phyloP scores from a whole-genome alignment of 1,284 basidiomycete species.

The Irpex rosettiformis region DNA sequence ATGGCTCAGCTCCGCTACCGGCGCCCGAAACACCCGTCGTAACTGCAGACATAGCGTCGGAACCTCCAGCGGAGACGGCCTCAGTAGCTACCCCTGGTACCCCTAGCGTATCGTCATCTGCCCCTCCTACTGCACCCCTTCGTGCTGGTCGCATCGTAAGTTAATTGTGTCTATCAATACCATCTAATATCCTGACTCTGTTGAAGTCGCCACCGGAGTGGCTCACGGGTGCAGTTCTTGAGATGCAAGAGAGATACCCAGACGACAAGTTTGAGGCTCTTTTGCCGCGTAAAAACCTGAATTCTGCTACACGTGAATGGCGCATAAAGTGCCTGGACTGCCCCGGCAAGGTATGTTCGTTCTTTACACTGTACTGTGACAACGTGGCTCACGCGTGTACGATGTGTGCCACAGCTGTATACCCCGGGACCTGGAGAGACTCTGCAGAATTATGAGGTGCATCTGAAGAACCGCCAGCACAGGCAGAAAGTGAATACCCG shows the following conservation, averaged over 20 bases:
- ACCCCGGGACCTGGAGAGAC: slow-evolving; percentile 91
- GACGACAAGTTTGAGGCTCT: slow-evolving; percentile 82
- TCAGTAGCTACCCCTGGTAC: background rate
- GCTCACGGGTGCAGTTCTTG: slow-evolving; percentile 61
- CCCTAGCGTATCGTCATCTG: background rate
- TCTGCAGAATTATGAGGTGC: slow-evolving; percentile 89
- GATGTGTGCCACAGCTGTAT: slow-evolving; percentile 61
- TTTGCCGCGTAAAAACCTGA: slow-evolving; percentile 48
- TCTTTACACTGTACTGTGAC: background rate
- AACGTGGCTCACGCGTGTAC: background rate
- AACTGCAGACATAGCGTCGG: background rate
- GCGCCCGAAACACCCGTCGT: background rate
- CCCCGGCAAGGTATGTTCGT: slow-evolving; percentile 75
- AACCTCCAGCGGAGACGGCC: background rate
- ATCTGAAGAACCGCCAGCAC: slow-evolving; percentile 78
- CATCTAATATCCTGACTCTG: slow-evolving; percentile 7
- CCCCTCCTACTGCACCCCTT: background rate
- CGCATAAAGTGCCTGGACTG: slow-evolving; percentile 93
- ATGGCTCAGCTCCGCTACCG: slow-evolving; percentile 36
- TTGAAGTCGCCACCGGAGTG: slow-evolving; percentile 52
- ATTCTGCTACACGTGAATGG: slow-evolving; percentile 70
- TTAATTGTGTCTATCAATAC: background rate
- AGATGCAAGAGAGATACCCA: slow-evolving; percentile 72
- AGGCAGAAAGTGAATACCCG: slow-evolving; percentile 53
- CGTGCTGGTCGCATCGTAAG: slow-evolving; percentile 6